Conservation (phyloP, 305 asterid species). For the Fraxinus dipetala region DNA sequence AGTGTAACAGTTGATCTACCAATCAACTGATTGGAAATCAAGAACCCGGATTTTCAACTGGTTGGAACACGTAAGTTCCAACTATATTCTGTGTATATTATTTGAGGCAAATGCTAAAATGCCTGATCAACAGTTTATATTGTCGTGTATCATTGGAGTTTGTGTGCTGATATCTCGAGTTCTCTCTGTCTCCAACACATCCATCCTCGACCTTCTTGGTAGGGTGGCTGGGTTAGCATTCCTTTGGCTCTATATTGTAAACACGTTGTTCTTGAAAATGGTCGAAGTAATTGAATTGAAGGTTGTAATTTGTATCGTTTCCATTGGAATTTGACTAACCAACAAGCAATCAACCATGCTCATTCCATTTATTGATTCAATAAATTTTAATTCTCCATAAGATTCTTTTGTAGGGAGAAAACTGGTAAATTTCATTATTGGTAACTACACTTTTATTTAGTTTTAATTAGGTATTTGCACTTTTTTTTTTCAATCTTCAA, state of each 20-base stretch:
- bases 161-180: background rate
- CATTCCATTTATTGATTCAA: background rate
- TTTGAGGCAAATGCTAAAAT: background rate
- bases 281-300: background rate
- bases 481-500: too few species aligned
- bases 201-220: background rate
- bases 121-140: background rate
- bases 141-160: background rate
- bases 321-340: background rate
- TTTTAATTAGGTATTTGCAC: background rate
- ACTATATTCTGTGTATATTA: slow-evolving; percentile 2
- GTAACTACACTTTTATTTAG: background rate
- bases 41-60: background rate
- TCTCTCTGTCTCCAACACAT: background rate
- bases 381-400: background rate
- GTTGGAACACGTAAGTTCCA: background rate
- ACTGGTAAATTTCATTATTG: background rate
- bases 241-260: background rate
- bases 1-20: background rate
- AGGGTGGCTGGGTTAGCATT: background rate
- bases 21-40: background rate
- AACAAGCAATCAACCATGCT: background rate
- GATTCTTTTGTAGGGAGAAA: background rate
- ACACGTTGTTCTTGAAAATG: background rate
- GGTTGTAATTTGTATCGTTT: background rate